Evolutionary conservation across 73 alveolate species (phyloP).

Genomic region (Paramecium biaurelia): DNA sequence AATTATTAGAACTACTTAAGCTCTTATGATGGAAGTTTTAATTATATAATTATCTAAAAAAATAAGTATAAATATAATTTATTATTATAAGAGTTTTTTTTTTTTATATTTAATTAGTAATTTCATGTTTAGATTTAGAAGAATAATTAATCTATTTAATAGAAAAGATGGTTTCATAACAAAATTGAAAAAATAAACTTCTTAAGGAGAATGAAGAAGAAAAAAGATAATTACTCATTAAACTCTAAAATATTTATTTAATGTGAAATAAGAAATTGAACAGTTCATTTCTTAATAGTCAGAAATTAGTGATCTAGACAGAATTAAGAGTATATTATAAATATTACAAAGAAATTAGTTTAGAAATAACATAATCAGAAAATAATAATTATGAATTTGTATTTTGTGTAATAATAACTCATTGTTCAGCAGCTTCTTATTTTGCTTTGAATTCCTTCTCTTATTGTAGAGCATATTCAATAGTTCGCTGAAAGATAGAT

Average conservation of each 20-base stretch:
- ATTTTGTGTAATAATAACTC: background rate
- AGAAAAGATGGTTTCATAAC: background rate
- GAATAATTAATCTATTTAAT: background rate
- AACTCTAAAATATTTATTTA: background rate
- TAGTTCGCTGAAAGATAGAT: background rate
- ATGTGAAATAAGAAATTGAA: slow-evolving; percentile 53
- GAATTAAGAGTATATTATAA: background rate
- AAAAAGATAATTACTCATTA: background rate
- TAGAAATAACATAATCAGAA: background rate
- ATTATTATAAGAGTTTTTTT: background rate
- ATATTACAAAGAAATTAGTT: background rate
- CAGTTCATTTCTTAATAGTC: background rate
- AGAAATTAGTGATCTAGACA: slow-evolving; percentile 59
- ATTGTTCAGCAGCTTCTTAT: background rate
- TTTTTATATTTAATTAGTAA: background rate
- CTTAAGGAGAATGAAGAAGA: background rate
- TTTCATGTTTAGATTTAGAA: background rate
- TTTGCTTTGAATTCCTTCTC: slow-evolving; percentile 18
- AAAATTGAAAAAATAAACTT: background rate
- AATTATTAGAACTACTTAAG: background rate
- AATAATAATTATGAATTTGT: background rate
- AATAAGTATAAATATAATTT: background rate
- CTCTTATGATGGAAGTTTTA: background rate
- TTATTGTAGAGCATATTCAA: slow-evolving; percentile 6
- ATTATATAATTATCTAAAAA: background rate